Evolutionary conservation across 169 alveolate genomes (phyloP).

Genomic region (Ichthyophthirius multifiliis): DNA sequence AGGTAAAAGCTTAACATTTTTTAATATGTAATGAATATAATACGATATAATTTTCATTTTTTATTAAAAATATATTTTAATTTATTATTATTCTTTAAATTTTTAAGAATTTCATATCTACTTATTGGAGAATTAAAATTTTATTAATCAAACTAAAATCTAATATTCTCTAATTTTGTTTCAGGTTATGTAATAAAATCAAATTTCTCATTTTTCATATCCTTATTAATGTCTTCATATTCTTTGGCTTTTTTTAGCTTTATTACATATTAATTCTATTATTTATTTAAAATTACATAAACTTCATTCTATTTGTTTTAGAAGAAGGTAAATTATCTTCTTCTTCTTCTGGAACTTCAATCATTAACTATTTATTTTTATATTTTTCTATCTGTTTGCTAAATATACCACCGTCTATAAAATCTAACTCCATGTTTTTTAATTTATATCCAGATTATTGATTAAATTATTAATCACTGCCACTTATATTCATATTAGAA

Average conservation of each 20-base stretch:
- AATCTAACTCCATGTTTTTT: too few relatives aligned
- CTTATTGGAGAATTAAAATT: too few relatives aligned
- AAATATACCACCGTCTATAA: too few relatives aligned
- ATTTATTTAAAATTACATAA: not conserved
- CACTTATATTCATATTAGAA: not conserved
- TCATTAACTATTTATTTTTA: not conserved
- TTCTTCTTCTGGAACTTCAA: slow-evolving; percentile 4
- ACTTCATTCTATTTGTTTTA: not conserved
- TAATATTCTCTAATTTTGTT: not conserved
- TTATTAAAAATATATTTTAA: too few relatives aligned
- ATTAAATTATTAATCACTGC: not conserved
- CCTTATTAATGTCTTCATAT: not conserved
- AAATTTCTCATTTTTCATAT: not conserved
- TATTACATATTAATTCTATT: not conserved
- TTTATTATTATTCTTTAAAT: too few relatives aligned
- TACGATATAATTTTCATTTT: too few relatives aligned
- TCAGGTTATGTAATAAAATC: not conserved
- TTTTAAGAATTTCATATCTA: too few relatives aligned
- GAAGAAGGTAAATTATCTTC: slow-evolving; percentile 4
- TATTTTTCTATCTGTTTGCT: not conserved
- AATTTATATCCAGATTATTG: not conserved
- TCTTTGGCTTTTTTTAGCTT: not conserved
- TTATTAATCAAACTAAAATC: too few relatives aligned
- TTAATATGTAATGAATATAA: too few relatives aligned
- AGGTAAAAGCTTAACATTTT: too few relatives aligned